Percentiles rank a stretch among this genome's conserved stretches.
Evolutionary conservation across 2,329 filamentous ascomycete genomes (phyloP).

Genomic region (Xylariaceae sp.): DNA sequence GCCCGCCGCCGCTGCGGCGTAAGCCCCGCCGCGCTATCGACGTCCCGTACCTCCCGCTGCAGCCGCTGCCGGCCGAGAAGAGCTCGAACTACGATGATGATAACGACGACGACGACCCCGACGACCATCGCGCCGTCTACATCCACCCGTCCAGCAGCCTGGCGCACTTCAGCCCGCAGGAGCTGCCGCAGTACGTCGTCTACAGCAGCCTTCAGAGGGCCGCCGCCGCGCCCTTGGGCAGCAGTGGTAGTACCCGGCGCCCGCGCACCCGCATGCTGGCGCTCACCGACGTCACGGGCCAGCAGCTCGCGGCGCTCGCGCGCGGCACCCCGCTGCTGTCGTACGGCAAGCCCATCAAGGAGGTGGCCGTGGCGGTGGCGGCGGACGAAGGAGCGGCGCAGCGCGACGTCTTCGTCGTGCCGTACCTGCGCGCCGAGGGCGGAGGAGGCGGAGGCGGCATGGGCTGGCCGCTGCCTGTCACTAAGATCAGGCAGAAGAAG

Average conservation of each 20-base stretch:
- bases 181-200: conserved; percentile 80
- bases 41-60: conserved; percentile 81
- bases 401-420: conserved; percentile 77
- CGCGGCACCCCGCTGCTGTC: conserved; percentile 77
- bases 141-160: conserved; percentile 82
- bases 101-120: conserved; percentile 6
- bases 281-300: conserved; percentile 68
- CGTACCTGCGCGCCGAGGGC: conserved; percentile 64
- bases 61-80: conserved; percentile 48
- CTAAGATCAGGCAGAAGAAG: conserved; percentile 75
- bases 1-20: conserved; percentile 56
- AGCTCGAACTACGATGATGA: too few species aligned
- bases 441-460: conserved; percentile 52
- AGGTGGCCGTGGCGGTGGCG: too few species aligned
- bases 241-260: too few species aligned
- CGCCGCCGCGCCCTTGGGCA: conserved; percentile 32
- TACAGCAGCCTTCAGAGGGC: conserved; percentile 78
- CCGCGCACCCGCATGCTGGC: conserved; percentile 82
- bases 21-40: conserved; percentile 83
- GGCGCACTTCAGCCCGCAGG: conserved; percentile 57
- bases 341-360: conserved; percentile 88
- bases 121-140: conserved; percentile 63
- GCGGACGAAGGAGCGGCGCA: conserved; percentile 32
- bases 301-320: conserved; percentile 69
- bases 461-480: conserved; percentile 81